Evolutionary conservation across 768 basidiomycete genomes (phyloP), one percentile per base, ranked within the genome.

Genomic region (Leccinum obscurum): DNA sequence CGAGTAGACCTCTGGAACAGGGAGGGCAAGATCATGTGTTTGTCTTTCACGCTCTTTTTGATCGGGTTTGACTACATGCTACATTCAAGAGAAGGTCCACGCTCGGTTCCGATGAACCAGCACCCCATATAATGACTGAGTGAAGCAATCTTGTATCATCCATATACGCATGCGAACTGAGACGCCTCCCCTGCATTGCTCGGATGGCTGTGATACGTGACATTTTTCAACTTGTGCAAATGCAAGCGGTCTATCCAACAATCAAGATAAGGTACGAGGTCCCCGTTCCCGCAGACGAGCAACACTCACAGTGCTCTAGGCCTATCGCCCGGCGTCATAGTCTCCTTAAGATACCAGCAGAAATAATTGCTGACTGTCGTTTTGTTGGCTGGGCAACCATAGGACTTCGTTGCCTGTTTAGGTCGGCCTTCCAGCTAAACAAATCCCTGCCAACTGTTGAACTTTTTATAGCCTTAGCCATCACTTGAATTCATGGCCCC

Each of bases 281-380:
- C 41, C 10, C 35, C 65, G 3, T 55, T 52, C n/a, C n/a, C 9
- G 14, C 58, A 56, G 11, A 66, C 41, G 48, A 51, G 57, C 7
- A 58, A 17, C 39, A 39, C 17, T 35, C 6, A 56, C 48, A 0
- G 62, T 54, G 32, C 55, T 46, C 41, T 41, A 24, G 11, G 46
- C n/a, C 24, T 28, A 14, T 35, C 35, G 32, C 32, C 11, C 6
- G 5, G 11, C 1, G 2, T 10, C 17, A 20, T 34, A 22, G 8
- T 30, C 6, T 10, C 56, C 54, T 1, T 54, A 20, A 8, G 54
- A 64, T n/a, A 59, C 1, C 15, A 56, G 55, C 39, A 63, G 24
- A 59, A 46, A 56, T 13, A 57, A 62, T 1, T 54, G 55, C n/a
- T 20, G 20, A 8, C 9, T 20, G 2, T 15, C 1, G 35, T 28